Base-by-base conservation (phyloP, 2,329 filamentous ascomycete genomes). In the Clonostachys chloroleuca region DNA sequence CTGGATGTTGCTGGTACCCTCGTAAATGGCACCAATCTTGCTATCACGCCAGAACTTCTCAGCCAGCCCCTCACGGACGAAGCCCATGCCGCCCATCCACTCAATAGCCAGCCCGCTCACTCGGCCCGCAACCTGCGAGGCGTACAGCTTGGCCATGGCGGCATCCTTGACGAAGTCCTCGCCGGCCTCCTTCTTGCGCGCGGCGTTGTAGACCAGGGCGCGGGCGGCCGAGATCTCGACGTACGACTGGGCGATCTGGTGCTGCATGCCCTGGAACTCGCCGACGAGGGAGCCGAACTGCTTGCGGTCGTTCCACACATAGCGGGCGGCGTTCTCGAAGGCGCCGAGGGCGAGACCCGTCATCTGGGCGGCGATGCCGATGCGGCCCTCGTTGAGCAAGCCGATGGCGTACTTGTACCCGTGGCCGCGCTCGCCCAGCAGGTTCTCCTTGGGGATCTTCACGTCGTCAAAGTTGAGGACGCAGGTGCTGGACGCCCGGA, bases 61-160 rank as follows among this genome's bases (percentile, higher is more conserved):
- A 1, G 94, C 94, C 49, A 96, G 83, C 0, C 94, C 94, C 68
- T 99, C 94, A 41, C 94, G 78, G 14, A 99, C 94, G 59, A 99
- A 99, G 42, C 94, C 94, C 94, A 99, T 97, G 51, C 94, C 94
- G 43, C 94, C 94, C 92, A 97, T 97, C 94, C 94, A 99, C 73
- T 99, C 94, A 30, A 99, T 83, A 0, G 92, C 94, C 43, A 87
- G 79, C 7, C 92, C 84, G 47, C 86, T 87, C 17, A 99, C 92
- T 47, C 83, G 84, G 17, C 89, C 88, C 0, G 94, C 94, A 34
- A 99, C 90, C 71, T 99, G 94, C 5, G 89, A 94, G 3, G 94
- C 84, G 65, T 88, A 96, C 47, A 99, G 78, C 77, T 99, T 99
- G 46, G 94, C 94, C 94, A 99, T 99, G 57, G 94, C 94, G 10